Evolutionary conservation across 1,284 basidiomycete genomes (phyloP).

Genomic region (Moesziomyces sp.): DNA sequence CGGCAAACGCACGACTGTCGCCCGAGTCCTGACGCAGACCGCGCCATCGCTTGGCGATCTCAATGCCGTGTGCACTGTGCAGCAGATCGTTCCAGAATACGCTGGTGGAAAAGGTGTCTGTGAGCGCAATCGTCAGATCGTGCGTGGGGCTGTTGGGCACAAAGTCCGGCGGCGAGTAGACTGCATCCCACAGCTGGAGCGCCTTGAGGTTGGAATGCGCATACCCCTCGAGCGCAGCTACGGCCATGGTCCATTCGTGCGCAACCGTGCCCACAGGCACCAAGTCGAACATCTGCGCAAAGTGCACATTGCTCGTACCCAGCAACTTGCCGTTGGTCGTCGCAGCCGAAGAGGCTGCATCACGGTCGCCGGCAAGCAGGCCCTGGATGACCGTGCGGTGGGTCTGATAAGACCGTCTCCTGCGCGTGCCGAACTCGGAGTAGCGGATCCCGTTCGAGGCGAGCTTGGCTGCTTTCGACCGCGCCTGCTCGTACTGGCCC

Average conservation of each 20-base stretch:
- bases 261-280: slow-evolving; percentile 64
- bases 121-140: slow-evolving; percentile 66
- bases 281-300: slow-evolving; percentile 56
- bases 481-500: slow-evolving; percentile 79
- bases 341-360: background rate
- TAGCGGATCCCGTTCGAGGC: slow-evolving; percentile 79
- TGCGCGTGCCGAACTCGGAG: slow-evolving; percentile 92
- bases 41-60: slow-evolving; percentile 61
- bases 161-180: slow-evolving; percentile 63
- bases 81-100: slow-evolving; percentile 66
- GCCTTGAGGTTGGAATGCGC: slow-evolving; percentile 54
- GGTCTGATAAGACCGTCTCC: slow-evolving; percentile 81
- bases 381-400: slow-evolving; percentile 83
- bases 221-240: slow-evolving; percentile 62
- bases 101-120: slow-evolving; percentile 63
- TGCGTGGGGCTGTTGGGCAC: slow-evolving; percentile 54
- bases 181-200: slow-evolving; percentile 61
- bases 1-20: slow-evolving; percentile 58
- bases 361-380: slow-evolving; percentile 74
- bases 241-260: slow-evolving; percentile 67
- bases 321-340: slow-evolving; percentile 72
- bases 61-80: slow-evolving; percentile 36
- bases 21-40: slow-evolving; percentile 65
- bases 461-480: slow-evolving; percentile 76
- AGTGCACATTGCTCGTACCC: slow-evolving; percentile 69